Evolutionary conservation across 371 early-diverging fungal species (phyloP).

Genomic region (Dichotomocladium elegans): DNA sequence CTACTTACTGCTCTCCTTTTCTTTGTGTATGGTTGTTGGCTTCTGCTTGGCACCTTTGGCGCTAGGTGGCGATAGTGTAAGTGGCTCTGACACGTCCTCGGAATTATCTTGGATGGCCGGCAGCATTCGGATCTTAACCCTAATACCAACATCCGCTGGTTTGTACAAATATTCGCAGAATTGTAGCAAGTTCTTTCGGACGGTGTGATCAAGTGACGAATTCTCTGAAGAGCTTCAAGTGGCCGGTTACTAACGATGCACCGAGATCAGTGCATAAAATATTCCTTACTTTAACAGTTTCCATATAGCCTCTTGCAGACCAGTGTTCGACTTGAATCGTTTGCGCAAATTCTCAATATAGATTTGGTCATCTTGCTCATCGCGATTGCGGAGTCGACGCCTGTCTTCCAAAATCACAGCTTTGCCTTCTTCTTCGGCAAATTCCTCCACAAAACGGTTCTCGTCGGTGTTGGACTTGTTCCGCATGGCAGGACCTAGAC

Average conservation of each 20-base stretch:
- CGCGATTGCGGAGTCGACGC: constrained; percentile 11
- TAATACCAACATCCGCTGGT: constrained; percentile 52
- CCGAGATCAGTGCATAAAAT: neutral
- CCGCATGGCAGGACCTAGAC: constrained; percentile 52
- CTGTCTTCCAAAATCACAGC: constrained; percentile 32
- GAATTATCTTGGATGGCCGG: constrained; percentile 14
- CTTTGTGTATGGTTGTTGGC: neutral
- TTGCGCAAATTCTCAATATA: constrained; percentile 34
- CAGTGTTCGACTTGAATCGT: constrained; percentile 33
- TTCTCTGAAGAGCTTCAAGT: constrained; percentile 23
- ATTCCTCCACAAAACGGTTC: constrained; percentile 34
- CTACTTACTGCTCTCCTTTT: neutral
- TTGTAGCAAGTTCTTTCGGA: constrained; percentile 51
- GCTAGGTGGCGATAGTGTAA: constrained; percentile 18
- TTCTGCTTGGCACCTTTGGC: constrained; percentile 21
- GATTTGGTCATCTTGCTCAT: constrained; percentile 29
- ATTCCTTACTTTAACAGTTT: constrained; percentile 36
- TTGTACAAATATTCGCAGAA: constrained; percentile 59
- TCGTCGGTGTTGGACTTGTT: constrained; percentile 16
- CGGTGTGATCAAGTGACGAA: constrained; percentile 41
- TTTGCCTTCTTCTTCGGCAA: constrained; percentile 48
- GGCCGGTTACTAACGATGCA: neutral
- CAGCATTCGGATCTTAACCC: constrained; percentile 49
- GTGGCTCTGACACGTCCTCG: constrained; percentile 12
- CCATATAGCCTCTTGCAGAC: constrained; percentile 38